Evolutionary conservation across 164 flowering plant genomes (phyloP), one percentile per base, ranked within the genome.

Genomic region (Akebia trifoliata): DNA sequence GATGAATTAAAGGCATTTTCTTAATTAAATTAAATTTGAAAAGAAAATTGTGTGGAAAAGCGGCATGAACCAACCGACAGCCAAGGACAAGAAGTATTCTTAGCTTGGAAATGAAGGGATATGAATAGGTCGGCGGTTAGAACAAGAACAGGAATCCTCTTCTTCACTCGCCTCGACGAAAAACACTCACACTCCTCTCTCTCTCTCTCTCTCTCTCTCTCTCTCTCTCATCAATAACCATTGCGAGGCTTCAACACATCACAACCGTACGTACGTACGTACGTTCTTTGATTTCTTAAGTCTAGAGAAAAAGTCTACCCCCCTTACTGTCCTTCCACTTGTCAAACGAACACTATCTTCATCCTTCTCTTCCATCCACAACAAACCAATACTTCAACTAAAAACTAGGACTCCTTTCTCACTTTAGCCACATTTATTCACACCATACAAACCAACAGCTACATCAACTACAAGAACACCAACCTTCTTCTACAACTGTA

Each of bases 21-120:
- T n/a, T n/a, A n/a, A n/a, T n/a, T n/a, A n/a, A n/a, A n/a, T n/a
- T n/a, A n/a, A n/a, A n/a, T n/a, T n/a, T n/a, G n/a, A n/a, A n/a
- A n/a, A n/a, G n/a, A n/a, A n/a, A n/a, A n/a, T n/a, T n/a, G n/a
- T n/a, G n/a, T n/a, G n/a, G n/a, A n/a, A n/a, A n/a, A n/a, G n/a
- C n/a, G n/a, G n/a, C n/a, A n/a, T n/a, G n/a, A 65, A 70, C 68
- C 82, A 69, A 74, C 78, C 78, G 76, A 79, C 70, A 70, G 59
- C 70, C 40, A 56, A 72, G 73, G 80, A 54, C 72, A 60, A 54
- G 68, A 45, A n/a, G 74, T 70, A 81, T 81, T 74, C 81, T 76
- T 84, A 75, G 80, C 78, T 78, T 83, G 78, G 81, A 80, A 76
- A 78, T 73, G 83, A 79, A 84, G 83, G 74, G 76, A 79, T 51